Conservation (phyloP, 2,329 filamentous ascomycete species). For the Trichocomaceae sp. region DNA sequence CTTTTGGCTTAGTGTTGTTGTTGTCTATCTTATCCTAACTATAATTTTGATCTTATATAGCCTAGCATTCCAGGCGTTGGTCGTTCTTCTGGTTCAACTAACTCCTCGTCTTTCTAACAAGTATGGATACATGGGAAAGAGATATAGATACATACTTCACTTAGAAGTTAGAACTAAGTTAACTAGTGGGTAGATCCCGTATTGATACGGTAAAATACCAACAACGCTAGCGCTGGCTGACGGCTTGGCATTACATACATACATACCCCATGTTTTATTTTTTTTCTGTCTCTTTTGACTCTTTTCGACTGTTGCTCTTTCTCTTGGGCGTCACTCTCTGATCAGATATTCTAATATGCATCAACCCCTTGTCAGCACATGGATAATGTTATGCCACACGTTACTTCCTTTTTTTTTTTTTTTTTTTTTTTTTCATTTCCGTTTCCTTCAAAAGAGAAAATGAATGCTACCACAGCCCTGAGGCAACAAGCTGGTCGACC, state of each 20-base stretch:
- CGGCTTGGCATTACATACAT: neutral
- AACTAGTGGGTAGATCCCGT: no score
- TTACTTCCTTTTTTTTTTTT: no score
- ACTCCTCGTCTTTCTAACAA: neutral
- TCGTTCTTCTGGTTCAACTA: neutral
- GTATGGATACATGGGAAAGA: neutral
- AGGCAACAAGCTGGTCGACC: neutral
- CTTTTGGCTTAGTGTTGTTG: slow-evolving; percentile 28
- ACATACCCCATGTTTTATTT: neutral
- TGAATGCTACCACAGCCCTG: neutral
- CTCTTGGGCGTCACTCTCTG: neutral
- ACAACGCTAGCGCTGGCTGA: neutral
- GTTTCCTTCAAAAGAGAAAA: neutral
- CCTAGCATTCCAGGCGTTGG: slow-evolving; percentile 1
- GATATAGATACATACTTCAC: neutral
- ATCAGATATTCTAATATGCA: no score
- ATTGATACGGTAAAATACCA: neutral
- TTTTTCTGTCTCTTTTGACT: neutral
- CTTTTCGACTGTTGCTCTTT: no score
- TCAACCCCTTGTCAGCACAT: no score
- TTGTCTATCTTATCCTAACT: slow-evolving; percentile 2
- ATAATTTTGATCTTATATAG: neutral
- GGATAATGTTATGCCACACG: no score
- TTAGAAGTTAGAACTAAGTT: no score
- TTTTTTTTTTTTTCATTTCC: no score